These are phyloP conservation scores for Zygoascus meyerae DNA, from an alignment of 1,139 yeast genomes.

Conservation along the genomic window DNA sequence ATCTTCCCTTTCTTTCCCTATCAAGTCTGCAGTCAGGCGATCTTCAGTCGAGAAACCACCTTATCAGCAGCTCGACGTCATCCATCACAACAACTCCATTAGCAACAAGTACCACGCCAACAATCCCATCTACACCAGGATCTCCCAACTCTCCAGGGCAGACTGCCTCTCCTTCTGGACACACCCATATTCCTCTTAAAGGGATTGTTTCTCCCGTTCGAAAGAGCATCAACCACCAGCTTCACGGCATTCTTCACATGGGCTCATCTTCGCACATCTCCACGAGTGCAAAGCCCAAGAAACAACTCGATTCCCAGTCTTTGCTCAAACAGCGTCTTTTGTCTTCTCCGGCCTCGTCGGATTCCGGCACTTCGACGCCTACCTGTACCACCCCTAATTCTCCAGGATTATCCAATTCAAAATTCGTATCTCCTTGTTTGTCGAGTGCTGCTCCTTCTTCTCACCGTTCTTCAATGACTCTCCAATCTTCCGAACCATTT, in stretches of 20 bases:
- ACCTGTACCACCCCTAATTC: not conserved
- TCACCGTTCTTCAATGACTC: too few relatives aligned
- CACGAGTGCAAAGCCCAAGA: not conserved
- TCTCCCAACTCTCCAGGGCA: conserved; percentile 2
- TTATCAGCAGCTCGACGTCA: not conserved
- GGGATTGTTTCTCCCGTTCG: conserved; percentile 6
- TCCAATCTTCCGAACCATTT: conserved; percentile 3
- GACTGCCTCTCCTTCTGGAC: conserved; percentile 9
- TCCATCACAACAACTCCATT: not conserved
- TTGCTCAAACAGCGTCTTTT: conserved; percentile 1
- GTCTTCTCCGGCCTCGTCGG: not conserved
- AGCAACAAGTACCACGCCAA: conserved; percentile 5
- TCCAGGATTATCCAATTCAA: not conserved
- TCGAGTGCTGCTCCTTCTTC: too few relatives aligned
- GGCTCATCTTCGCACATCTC: conserved; percentile 11
- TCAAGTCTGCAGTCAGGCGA: too few relatives aligned
- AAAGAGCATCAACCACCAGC: conserved; percentile 3
- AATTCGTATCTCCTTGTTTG: too few relatives aligned
- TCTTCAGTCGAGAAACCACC: not conserved
- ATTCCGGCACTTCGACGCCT: not conserved
- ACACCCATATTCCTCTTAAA: conserved; percentile 19
- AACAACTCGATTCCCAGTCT: not conserved
- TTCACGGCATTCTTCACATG: conserved; percentile 5
- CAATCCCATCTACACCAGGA: conserved; percentile 3
- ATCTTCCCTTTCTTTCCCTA: too few relatives aligned